A percentile compares a stretch with the other conserved stretches of the same genome.
Evolutionary conservation across 148 eudicot genomes (phyloP).

Genomic region (Rhododendron molle): DNA sequence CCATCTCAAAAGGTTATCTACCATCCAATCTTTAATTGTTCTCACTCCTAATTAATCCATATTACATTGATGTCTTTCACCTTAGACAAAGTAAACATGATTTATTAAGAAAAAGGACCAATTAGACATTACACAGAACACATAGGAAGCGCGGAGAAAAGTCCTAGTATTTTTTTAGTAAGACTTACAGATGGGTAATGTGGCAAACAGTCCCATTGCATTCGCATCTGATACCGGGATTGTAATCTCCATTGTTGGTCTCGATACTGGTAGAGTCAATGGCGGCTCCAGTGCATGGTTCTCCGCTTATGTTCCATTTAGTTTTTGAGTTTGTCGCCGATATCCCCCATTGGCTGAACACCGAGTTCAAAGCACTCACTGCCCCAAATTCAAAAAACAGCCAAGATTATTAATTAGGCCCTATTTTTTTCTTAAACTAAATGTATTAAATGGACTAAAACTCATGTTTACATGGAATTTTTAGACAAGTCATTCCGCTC

Average conservation of each 20-base stretch:
- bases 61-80: too few relatives aligned
- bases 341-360: slow-evolving; percentile 45
- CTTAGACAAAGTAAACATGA: too few relatives aligned
- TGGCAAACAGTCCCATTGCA: slow-evolving; percentile 56
- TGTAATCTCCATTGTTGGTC: not conserved
- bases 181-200: slow-evolving; percentile 50
- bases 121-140: too few relatives aligned
- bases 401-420: not conserved
- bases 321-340: not conserved
- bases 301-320: slow-evolving; percentile 73
- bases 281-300: slow-evolving; percentile 59
- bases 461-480: too few relatives aligned
- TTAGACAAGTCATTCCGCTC: too few relatives aligned
- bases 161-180: too few relatives aligned
- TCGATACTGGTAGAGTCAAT: slow-evolving; percentile 29
- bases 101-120: too few relatives aligned
- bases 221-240: slow-evolving; percentile 68
- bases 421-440: too few relatives aligned
- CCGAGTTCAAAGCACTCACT: slow-evolving; percentile 46
- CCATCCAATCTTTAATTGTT: too few relatives aligned
- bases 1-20: not conserved
- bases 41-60: not conserved
- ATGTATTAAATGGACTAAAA: too few relatives aligned
- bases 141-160: too few relatives aligned
- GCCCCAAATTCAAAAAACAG: slow-evolving; percentile 16